These are phyloP conservation scores for Suillus subaureus DNA, from an alignment of 768 basidiomycete species.

Conservation along the genomic window DNA sequence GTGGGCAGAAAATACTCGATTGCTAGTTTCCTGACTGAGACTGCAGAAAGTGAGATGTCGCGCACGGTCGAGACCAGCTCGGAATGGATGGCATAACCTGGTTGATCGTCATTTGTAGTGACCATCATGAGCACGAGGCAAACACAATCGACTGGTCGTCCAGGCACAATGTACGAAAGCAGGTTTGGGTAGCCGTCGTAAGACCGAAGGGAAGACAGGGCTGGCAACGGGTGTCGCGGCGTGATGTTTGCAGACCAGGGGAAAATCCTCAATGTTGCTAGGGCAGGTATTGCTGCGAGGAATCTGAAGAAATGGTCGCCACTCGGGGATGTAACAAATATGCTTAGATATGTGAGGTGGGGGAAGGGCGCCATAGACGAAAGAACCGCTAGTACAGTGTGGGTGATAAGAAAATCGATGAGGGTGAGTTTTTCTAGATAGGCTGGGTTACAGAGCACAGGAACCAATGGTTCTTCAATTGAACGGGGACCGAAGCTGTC, in stretches of 20 bases:
- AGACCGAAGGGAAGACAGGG: constrained; percentile 4
- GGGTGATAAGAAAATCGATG: neutral
- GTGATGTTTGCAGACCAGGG: constrained; percentile 4
- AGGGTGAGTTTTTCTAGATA: constrained; percentile 3
- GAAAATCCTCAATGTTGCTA: neutral
- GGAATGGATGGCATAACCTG: neutral
- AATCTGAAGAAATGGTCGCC: neutral
- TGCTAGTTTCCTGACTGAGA: neutral
- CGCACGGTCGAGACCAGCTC: neutral
- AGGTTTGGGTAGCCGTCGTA: constrained; percentile 1
- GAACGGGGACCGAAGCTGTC: neutral
- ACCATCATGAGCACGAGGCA: neutral
- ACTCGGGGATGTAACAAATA: neutral
- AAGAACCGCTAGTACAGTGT: neutral
- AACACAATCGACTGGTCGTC: neutral
- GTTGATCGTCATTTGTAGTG: neutral
- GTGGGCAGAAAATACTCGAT: constrained; percentile 2
- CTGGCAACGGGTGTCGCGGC: neutral
- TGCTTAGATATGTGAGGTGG: constrained; percentile 2
- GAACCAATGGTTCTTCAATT: neutral
- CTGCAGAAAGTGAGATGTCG: constrained; percentile 1
- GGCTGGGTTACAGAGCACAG: constrained; percentile 1
- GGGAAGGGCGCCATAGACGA: neutral
- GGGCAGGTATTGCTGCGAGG: neutral
- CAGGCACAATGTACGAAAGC: constrained; percentile 1